Percentiles rank a stretch among this genome's conserved stretches.
These are phyloP conservation scores for Cordia subcordata DNA, from an alignment of 257 asterid species.

Conservation along the genomic window DNA sequence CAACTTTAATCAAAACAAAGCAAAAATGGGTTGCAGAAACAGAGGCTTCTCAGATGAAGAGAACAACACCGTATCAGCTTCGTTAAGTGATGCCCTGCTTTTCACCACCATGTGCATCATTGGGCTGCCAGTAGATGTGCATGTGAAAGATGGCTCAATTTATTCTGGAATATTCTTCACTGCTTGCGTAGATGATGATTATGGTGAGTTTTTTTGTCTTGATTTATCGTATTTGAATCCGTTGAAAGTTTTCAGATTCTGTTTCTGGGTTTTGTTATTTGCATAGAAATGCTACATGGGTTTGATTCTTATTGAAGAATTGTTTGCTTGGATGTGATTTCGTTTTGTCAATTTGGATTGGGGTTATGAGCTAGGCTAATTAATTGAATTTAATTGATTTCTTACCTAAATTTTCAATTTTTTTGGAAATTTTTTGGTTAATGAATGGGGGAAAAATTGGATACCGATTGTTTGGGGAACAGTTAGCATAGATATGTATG, in stretches of 20 bases:
- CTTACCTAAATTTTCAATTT: too few relatives aligned
- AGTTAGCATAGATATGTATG: too few relatives aligned
- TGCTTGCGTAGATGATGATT: constrained; percentile 60
- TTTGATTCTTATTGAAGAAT: constrained; percentile 2
- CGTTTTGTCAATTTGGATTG: constrained; percentile 12
- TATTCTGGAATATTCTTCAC: constrained; percentile 85
- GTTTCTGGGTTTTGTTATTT: constrained; percentile 6
- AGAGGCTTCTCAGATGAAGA: constrained; percentile 34
- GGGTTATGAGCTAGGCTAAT: constrained; percentile 8
- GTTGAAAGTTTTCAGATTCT: neutral
- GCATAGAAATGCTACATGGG: constrained; percentile 7
- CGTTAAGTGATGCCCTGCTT: constrained; percentile 53
- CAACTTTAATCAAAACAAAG: constrained; percentile 5
- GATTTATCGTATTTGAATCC: neutral
- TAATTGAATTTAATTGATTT: neutral
- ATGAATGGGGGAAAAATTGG: too few relatives aligned
- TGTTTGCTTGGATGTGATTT: neutral
- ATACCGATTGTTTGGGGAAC: too few relatives aligned
- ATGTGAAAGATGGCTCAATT: constrained; percentile 73
- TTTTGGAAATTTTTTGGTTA: too few relatives aligned
- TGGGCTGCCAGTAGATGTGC: constrained; percentile 78
- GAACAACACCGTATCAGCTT: constrained; percentile 26
- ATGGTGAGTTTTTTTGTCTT: constrained; percentile 30
- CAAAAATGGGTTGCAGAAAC: constrained; percentile 59
- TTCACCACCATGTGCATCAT: constrained; percentile 67